These are phyloP conservation scores for Aspergillus clavatus DNA, from an alignment of 2,329 filamentous ascomycete species.

Conservation along the genomic window DNA sequence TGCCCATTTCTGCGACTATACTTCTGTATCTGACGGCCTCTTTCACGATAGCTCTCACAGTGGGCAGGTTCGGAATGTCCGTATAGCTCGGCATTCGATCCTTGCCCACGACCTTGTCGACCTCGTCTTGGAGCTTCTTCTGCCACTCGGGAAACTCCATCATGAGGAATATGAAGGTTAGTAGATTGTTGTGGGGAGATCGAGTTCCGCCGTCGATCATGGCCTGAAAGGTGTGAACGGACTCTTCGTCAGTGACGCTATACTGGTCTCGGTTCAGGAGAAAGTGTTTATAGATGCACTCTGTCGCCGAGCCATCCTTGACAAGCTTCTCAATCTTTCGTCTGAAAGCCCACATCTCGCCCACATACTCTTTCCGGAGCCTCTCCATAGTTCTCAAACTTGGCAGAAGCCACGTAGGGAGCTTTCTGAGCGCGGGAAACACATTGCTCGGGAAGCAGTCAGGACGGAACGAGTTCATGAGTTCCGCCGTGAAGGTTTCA, in stretches of 20 bases:
- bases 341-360: constrained; percentile 4
- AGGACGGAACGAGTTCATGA: constrained; percentile 5
- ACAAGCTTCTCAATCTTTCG: constrained; percentile 2
- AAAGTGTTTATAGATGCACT: constrained; percentile 4
- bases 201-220: constrained; percentile 6
- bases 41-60: constrained; percentile 5
- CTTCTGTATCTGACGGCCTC: constrained; percentile 4
- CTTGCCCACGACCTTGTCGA: constrained; percentile 7
- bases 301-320: constrained; percentile 2
- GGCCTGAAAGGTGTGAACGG: constrained; percentile 4
- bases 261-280: constrained; percentile 3
- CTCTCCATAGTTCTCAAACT: constrained; percentile 5
- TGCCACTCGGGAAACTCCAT: constrained; percentile 8
- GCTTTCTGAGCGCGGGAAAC: not conserved
- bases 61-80: constrained; percentile 4
- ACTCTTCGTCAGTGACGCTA: constrained; percentile 3
- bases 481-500: constrained; percentile 4
- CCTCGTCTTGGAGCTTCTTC: constrained; percentile 3
- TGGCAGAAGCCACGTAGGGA: constrained; percentile 3
- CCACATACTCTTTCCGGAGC: constrained; percentile 4
- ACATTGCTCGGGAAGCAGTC: constrained; percentile 6
- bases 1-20: constrained; percentile 6
- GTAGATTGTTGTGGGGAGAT: constrained; percentile 4
- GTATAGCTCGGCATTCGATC: constrained; percentile 6
- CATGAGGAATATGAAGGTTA: constrained; percentile 5